These are phyloP conservation scores for Licmophora abbreviata DNA, from an alignment of 108 stramenopile genomes.

Conservation along the genomic window DNA sequence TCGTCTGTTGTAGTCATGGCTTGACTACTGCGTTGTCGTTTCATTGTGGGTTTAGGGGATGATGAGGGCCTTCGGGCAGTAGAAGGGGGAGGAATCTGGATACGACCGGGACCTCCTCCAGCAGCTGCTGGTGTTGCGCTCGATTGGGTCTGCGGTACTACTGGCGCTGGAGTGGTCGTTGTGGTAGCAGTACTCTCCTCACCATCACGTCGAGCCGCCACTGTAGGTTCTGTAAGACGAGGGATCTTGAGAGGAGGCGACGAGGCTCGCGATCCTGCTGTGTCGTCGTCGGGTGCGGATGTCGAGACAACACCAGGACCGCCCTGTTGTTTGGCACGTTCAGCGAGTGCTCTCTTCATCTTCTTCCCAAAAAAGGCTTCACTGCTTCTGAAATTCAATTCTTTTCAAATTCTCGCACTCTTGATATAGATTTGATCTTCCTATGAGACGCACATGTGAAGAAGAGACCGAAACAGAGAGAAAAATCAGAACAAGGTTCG, in stretches of 20 bases:
- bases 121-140: not conserved
- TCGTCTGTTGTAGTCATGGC: constrained; percentile 10
- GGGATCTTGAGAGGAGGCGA: not conserved
- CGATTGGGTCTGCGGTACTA: not conserved
- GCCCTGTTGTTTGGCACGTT: constrained; percentile 66
- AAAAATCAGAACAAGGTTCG: too few species aligned
- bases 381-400: too few species aligned
- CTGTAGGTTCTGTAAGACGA: not conserved
- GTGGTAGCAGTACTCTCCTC: not conserved
- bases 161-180: not conserved
- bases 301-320: constrained; percentile 15
- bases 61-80: not conserved
- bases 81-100: not conserved
- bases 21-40: constrained; percentile 4
- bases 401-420: too few species aligned
- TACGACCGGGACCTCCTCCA: not conserved
- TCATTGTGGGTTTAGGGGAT: constrained; percentile 27
- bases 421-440: too few species aligned
- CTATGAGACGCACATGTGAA: too few species aligned
- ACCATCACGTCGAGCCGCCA: constrained; percentile 1
- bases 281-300: not conserved
- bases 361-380: too few species aligned
- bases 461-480: too few species aligned
- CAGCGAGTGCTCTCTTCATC: constrained; percentile 85
- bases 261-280: not conserved